Base-by-base conservation (phyloP, 1,139 yeast species). In the Scheffersomyces stambukii region DNA sequence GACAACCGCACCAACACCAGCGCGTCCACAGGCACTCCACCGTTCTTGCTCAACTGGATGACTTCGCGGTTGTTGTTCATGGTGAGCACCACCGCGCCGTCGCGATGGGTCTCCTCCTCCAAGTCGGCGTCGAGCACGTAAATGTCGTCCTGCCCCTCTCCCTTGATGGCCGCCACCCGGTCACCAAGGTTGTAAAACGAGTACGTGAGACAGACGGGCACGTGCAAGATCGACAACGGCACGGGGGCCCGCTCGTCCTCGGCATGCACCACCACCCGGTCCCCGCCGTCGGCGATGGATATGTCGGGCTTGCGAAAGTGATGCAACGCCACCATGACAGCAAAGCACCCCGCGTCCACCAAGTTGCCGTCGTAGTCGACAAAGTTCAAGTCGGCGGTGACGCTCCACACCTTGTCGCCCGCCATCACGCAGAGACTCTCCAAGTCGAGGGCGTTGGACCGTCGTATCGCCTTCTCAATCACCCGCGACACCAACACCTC, bases 371-470 rank as follows among this genome's bases (percentile, higher is more conserved):
- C 98, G 48, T 77, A 85, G 49, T 88, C 81, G 38, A 91, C 60
- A 43, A 83, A 84, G 50, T 88, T 95, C 19, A 91, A 77, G 50
- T 89, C 97, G 0, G 94, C 96, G 32, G 93, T 69, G 11, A 91
- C 65, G 35, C 77, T 70, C 98, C 98, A 91, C 46, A 94, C 89
- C 43, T 85, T 80, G 35, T 78, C 74, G 1, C 97, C 97, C 0
- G 96, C 95, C 16, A 84, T 75, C 27, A 91, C 85, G 60, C 97
- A 89, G 30, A 91, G 61, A 35, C 86, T 77, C 51, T 91, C 98
- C 27, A 89, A 69, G 56, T 91, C 98, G 27, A 91, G 64, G 0
- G 97, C 95, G 40, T 83, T 83, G 1, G 96, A 83, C 46, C 96
- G 68, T 45, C 95, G 70, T 30, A 91, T 81, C 1, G 96, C 89